Evolutionary conservation across 805 yeast species (phyloP), one percentile per base, ranked within the genome.

Genomic region (Yarrowia divulgata): DNA sequence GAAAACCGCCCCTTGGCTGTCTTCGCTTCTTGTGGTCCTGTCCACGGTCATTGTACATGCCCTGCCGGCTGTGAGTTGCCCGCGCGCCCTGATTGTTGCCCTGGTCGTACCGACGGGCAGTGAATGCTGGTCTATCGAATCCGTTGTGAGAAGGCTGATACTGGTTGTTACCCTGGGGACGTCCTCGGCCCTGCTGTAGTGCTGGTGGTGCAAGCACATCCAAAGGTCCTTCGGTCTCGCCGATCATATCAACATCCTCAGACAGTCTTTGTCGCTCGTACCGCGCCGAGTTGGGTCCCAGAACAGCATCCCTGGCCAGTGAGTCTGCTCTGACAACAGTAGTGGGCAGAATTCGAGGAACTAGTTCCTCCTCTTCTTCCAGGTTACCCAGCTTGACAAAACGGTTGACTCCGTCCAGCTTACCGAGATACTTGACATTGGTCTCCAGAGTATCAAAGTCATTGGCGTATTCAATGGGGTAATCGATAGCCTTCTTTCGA

Each of bases 341-440:
- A 3, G 16, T 29, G 10, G 64, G 64, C 4, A 57, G 49, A 7
- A 18, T 8, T 42, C 64, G 23, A 32, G 64, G 64, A 8, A 57
- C 18, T 7, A 57, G 64, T 23, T 29, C 40, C 40, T 57, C 64
- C 19, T 55, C 62, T 12, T 57, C 64, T n/a, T 54, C 60, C 39
- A 54, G 45, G 5, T 32, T 23, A 1, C 64, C 64, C 2, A 57
- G 18, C 18, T 19, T 57, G 42, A 60, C 13, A n/a, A 43, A 45
- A 8, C 66, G 50, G 42, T 60, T 60, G 29, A 16, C n/a, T 23
- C 66, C 66, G 18, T 60, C 66, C 19, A 60, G 42, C 18, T 45
- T 60, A 7, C 70, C 71, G 3, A 69, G 50, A 12, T 68, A 55
- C 35, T 70, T 52, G 50, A 58, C 68, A 18, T 50, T 66, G 35